Evolutionary conservation across 192 early-diverging fungal species (phyloP).

Genomic region (Fimicolochytrium jonesii): DNA sequence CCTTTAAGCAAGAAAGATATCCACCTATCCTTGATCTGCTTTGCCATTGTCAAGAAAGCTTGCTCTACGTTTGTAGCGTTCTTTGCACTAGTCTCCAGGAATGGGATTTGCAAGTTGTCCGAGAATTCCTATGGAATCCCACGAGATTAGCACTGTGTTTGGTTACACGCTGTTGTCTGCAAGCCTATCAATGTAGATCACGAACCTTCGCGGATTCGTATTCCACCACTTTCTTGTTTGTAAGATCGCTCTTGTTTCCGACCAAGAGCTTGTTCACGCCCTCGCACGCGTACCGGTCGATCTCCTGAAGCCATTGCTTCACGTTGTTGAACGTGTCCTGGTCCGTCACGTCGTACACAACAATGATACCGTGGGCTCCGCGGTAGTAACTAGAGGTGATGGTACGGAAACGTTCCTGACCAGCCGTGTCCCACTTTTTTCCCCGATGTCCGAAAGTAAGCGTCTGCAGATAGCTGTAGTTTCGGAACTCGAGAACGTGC

Average conservation of each 20-base stretch:
- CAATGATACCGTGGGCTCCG: constrained; percentile 97
- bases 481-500: no score
- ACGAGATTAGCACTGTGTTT: no score
- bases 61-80: constrained; percentile 97
- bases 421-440: constrained; percentile 99
- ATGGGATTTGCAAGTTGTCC: constrained; percentile 79
- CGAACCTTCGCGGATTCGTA: constrained; percentile 71
- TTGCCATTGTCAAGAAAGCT: constrained; percentile 99
- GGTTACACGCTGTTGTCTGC: no score
- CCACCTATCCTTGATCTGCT: constrained; percentile 97
- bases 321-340: constrained; percentile 93
- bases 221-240: constrained; percentile 87
- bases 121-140: constrained; percentile 74
- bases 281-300: constrained; percentile 95
- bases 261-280: constrained; percentile 97
- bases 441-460: no score
- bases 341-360: constrained; percentile 98
- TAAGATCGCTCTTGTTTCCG: constrained; percentile 97
- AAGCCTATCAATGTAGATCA: no score
- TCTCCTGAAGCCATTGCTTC: constrained; percentile 98
- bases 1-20: constrained; percentile 16
- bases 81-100: constrained; percentile 98
- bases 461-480: no score
- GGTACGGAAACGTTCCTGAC: constrained; percentile 98
- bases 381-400: constrained; percentile 98